Percentiles rank a stretch among this genome's conserved stretches.
Conservation (phyloP, 106 monocot genomes). For the Dendrobium catenatum region DNA sequence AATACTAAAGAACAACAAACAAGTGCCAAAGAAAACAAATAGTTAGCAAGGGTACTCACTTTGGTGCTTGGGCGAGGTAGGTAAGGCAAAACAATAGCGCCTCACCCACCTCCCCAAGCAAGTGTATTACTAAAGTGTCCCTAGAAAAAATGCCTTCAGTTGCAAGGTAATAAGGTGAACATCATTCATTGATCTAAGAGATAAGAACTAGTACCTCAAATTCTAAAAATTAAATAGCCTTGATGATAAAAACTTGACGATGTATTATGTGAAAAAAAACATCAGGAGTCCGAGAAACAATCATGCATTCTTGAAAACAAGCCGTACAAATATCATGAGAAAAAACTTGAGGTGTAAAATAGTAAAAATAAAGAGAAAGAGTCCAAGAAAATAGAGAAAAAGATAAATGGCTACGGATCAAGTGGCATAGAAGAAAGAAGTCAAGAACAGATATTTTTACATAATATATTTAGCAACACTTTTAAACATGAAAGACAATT, state of each 20-base stretch:
- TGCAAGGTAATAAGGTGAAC: no score
- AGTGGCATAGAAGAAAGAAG: neutral
- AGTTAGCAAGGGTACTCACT: no score
- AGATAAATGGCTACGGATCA: neutral
- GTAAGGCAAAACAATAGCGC: no score
- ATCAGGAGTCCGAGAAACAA: neutral
- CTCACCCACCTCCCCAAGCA: no score
- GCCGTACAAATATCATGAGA: neutral
- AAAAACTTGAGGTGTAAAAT: neutral
- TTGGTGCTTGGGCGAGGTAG: no score
- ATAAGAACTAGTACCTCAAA: no score
- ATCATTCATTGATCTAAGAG: no score
- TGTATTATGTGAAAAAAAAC: neutral
- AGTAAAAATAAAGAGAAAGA: neutral
- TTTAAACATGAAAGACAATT: neutral
- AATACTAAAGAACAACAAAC: no score
- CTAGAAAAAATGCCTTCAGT: no score
- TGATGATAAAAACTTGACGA: neutral
- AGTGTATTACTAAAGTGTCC: no score
- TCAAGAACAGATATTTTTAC: neutral
- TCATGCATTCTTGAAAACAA: neutral
- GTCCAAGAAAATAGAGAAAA: neutral
- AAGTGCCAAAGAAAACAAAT: no score
- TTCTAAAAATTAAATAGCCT: no score
- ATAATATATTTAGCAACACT: neutral